These are phyloP conservation scores for Cucurbita pepo DNA, from an alignment of 306 rosid species.

Conservation along the genomic window DNA sequence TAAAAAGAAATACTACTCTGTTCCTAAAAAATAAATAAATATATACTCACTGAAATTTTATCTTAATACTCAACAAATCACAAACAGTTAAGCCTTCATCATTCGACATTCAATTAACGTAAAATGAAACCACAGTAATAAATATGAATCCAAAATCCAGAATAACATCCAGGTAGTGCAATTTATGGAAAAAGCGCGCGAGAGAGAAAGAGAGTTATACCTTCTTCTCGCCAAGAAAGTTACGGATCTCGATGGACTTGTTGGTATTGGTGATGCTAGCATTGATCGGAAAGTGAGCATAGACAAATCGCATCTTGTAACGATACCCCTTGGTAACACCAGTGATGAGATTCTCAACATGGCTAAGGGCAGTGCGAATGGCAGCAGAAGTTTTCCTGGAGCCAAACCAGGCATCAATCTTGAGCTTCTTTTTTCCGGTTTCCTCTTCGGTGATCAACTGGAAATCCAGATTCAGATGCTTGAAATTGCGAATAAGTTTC, in stretches of 20 bases:
- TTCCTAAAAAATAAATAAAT: too few relatives aligned
- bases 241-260: conserved; percentile 53
- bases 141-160: neutral
- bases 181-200: neutral
- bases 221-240: conserved; percentile 65
- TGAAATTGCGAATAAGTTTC: conserved; percentile 50
- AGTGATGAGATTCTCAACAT: conserved; percentile 64
- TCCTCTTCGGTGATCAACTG: conserved; percentile 40
- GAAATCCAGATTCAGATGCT: conserved; percentile 63
- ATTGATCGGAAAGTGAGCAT: conserved; percentile 75
- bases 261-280: conserved; percentile 37
- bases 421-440: conserved; percentile 44
- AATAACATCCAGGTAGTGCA: neutral
- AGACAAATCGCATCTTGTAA: conserved; percentile 80
- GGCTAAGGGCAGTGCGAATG: conserved; percentile 71
- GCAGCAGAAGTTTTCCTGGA: conserved; percentile 70
- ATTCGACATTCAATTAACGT: neutral
- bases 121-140: neutral
- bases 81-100: neutral
- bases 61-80: neutral
- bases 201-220: conserved; percentile 2
- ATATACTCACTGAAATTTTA: neutral
- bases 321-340: conserved; percentile 84
- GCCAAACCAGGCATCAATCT: conserved; percentile 64
- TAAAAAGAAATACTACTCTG: neutral